Base-by-base conservation (phyloP, 495 filamentous ascomycete genomes). In the Antarctomyces pellizariae region DNA sequence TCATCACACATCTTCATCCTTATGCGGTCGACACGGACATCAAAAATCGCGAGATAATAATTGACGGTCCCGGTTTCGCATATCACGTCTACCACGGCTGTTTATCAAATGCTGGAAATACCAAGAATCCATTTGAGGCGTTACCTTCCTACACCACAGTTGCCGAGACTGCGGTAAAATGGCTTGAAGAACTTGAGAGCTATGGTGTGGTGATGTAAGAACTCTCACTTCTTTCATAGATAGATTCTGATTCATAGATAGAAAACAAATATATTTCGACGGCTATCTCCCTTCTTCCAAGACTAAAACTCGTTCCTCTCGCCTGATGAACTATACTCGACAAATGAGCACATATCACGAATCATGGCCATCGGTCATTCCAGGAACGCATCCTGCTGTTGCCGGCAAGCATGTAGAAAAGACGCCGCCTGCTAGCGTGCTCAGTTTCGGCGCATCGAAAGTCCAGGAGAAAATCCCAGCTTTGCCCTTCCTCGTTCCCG, bases 51-150 rank as follows among this genome's bases (percentile, higher is more conserved):
- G 42, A 38, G 1, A 53, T 75, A 4, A 65, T 72, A 18, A 63
- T 89, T 26, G 78, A 89, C 35, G 78, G 78, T 0, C 76, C 78
- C 0, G 67, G 62, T 7, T 52, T 89, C 11, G 72, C 75, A 3
- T 69, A 82, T 36, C 62, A 76, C 39, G 49, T 84, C 19, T 64
- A 71, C 24, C 45, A 59, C 7, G 44, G 62, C 7, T 54, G 71
- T 16, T 43, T 67, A 3, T 47, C 40, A 3, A 44, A 44, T 22
- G 54, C 44, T 25, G 22, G 44, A 25, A 22, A 25, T 24, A 32
- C 29, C 18, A 28, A 35, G 24, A 54, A 43, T 50, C 50, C 39
- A 24, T 50, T 57, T 39, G 67, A 67, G 22, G 37, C 52, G 2
- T 55, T 62, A 5, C 67, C 74, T 4, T 53, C 62, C 0, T 84